phyloP scores from a whole-genome alignment of 345 rosid species.

The Pelargonium nanum region DNA sequence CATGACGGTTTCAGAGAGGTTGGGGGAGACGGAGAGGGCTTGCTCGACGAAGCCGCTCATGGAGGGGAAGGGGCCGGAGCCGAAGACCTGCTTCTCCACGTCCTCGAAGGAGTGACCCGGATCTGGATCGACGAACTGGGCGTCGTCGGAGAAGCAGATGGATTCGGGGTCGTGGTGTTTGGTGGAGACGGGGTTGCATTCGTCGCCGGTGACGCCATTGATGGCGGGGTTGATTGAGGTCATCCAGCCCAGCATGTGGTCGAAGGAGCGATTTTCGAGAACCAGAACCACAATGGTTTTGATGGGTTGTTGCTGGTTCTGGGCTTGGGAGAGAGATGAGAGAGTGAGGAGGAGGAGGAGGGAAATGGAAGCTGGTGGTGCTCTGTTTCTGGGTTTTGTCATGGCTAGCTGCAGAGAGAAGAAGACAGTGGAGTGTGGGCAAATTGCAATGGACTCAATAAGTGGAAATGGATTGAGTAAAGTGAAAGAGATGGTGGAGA shows the following conservation, averaged over 20 bases:
- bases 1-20: conserved; percentile 74
- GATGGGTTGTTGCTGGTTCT: conserved; percentile 35
- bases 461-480: not conserved
- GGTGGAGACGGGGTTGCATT: conserved; percentile 73
- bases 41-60: conserved; percentile 93
- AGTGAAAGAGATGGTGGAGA: not conserved
- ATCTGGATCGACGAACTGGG: conserved; percentile 92
- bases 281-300: conserved; percentile 71
- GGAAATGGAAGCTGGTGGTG: not conserved
- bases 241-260: conserved; percentile 93
- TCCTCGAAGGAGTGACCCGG: conserved; percentile 95
- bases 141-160: conserved; percentile 77
- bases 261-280: conserved; percentile 83
- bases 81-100: conserved; percentile 74
- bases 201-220: conserved; percentile 76
- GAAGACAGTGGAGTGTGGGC: too few species aligned
- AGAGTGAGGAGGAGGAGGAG: conserved; percentile 13
- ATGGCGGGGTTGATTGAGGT: conserved; percentile 54
- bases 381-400: not conserved
- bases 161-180: conserved; percentile 23
- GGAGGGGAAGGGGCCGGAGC: conserved; percentile 55
- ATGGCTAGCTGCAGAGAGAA: too few species aligned
- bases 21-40: conserved; percentile 63
- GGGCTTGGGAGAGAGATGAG: not conserved
- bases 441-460: too few species aligned